These are phyloP conservation scores for Verticillium nubilum DNA, from an alignment of 2,329 filamentous ascomycete genomes.

Conservation along the genomic window DNA sequence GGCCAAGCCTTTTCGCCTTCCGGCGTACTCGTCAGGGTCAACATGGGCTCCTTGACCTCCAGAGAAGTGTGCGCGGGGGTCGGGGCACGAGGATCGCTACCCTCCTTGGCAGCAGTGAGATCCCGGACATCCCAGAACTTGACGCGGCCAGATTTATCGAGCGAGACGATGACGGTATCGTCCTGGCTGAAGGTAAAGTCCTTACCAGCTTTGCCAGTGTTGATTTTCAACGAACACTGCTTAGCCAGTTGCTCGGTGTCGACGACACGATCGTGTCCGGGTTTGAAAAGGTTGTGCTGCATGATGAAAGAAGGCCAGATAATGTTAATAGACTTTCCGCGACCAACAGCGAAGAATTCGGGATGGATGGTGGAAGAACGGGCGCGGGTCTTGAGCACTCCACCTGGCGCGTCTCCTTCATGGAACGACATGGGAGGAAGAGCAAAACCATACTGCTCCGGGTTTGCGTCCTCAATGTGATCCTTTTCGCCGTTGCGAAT, in stretches of 20 bases:
- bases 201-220: conserved; percentile 95
- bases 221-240: conserved; percentile 86
- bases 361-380: conserved; percentile 84
- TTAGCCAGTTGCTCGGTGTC: conserved; percentile 84
- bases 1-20: conserved; percentile 94
- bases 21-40: conserved; percentile 81
- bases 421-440: conserved; percentile 81
- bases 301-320: conserved; percentile 65
- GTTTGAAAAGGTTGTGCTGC: conserved; percentile 58
- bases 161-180: conserved; percentile 86
- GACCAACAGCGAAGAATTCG: conserved; percentile 90
- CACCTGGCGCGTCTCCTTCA: conserved; percentile 86
- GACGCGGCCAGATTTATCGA: conserved; percentile 93
- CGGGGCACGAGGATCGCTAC: conserved; percentile 43
- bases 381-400: conserved; percentile 91
- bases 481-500: conserved; percentile 74
- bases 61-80: conserved; percentile 53
- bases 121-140: conserved; percentile 97
- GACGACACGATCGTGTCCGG: conserved; percentile 62
- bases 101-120: conserved; percentile 53
- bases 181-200: conserved; percentile 98
- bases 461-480: conserved; percentile 68
- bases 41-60: conserved; percentile 79
- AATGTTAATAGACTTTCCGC: conserved; percentile 93
- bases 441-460: conserved; percentile 81